Percentiles rank a stretch among this genome's conserved stretches.
Evolutionary conservation across 1,284 basidiomycete species (phyloP).

Genomic region (Vanrija sp.): DNA sequence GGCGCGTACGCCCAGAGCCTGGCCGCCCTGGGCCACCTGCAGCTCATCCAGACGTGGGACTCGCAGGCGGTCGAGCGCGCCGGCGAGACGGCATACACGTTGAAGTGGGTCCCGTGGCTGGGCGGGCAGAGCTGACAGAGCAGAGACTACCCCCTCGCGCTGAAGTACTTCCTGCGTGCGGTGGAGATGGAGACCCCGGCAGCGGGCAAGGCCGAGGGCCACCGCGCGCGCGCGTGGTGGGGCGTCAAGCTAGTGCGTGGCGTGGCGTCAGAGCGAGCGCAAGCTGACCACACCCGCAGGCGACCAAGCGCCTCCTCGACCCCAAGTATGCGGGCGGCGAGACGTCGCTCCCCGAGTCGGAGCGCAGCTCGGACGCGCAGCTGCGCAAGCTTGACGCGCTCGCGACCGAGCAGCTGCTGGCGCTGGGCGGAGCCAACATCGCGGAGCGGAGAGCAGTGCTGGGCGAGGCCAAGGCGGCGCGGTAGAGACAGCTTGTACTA

Average conservation of each 20-base stretch:
- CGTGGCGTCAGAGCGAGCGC: not conserved
- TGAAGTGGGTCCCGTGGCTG: conserved; percentile 27
- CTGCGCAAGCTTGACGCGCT: conserved; percentile 63
- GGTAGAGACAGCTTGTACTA: conserved; percentile 1
- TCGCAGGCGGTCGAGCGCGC: conserved; percentile 31
- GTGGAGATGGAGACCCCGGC: conserved; percentile 77
- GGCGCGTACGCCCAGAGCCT: conserved; percentile 58
- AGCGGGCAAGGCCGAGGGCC: conserved; percentile 19
- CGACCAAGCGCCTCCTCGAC: conserved; percentile 56
- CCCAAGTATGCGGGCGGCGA: conserved; percentile 19
- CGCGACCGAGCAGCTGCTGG: conserved; percentile 62
- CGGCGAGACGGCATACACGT: conserved; percentile 43
- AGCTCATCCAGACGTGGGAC: conserved; percentile 43
- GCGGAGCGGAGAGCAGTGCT: conserved; percentile 19
- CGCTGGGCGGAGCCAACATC: conserved; percentile 27
- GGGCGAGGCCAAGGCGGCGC: conserved; percentile 18
- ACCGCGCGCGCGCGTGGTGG: conserved; percentile 62
- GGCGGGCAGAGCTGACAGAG: not conserved
- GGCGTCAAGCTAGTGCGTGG: conserved; percentile 72
- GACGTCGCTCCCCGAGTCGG: conserved; percentile 58
- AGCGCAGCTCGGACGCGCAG: conserved; percentile 53
- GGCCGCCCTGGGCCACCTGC: conserved; percentile 38
- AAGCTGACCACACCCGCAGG: conserved; percentile 47
- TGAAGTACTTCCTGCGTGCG: conserved; percentile 76
- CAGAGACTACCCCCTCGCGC: conserved; percentile 66